Base-by-base conservation (phyloP, 371 early-diverging fungal genomes). In the Saksenaea vasiformis region DNA sequence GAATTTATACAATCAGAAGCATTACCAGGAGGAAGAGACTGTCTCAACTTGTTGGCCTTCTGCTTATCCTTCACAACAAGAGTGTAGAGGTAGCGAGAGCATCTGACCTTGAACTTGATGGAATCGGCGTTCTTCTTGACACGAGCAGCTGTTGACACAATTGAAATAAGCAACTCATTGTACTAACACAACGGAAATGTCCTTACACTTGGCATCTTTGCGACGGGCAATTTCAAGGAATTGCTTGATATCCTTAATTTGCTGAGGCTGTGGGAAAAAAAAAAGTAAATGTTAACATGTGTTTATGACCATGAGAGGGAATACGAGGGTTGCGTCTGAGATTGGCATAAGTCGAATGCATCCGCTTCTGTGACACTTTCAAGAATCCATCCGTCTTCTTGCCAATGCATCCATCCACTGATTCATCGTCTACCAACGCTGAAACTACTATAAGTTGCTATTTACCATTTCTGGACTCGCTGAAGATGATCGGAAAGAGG, bases 41-140 rank as follows among this genome's bases (percentile, higher is more conserved):
- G 93, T 82, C 90, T 93, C 67, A 98, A 90, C 92, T 98, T 98
- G 79, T 85, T 87, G 73, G 98, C 99, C 92, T 97, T 98, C 77
- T 90, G 90, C 73, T 91, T 87, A 79, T 98, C 99, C 65, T 95
- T 88, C 69, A 98, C 93, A 63, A 94, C 91, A 67, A 98, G 89
- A 67, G 99, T 98, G 93, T 97, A 97, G 71, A 98, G 90, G 90
- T 95, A 97, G 75, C 90, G 89, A 62, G 97, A 93, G 91, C 98
- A 95, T 77, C 99, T 91, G 73, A 98, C 93, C 95, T 98, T 98
- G 93, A 98, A 98, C 91, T 98, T 98, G 92, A 88, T 86, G 75
- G 90, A 82, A 74, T 86, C 87, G 76, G 91, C 92, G 89, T 92
- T 97, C 94, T 96, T 96, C 95, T 97, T 97, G 87, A 98, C 91